phyloP scores from a whole-genome alignment of 2,329 filamentous ascomycete species.

The Phialophora expanda region DNA sequence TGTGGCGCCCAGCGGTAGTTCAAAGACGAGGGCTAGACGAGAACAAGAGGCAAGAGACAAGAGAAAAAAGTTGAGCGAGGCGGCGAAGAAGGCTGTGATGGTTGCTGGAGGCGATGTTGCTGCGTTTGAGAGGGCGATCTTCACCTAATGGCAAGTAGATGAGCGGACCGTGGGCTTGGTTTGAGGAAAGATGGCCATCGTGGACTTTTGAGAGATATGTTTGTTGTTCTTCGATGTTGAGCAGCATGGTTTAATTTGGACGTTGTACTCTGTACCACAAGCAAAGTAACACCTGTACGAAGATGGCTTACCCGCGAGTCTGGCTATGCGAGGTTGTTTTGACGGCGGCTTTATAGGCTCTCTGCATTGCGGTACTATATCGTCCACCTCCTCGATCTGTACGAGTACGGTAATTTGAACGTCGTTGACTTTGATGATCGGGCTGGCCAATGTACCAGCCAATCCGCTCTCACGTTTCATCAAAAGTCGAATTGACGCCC shows the following conservation, averaged over 20 bases:
- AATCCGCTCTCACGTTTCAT: background rate
- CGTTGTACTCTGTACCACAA: background rate
- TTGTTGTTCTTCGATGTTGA: background rate
- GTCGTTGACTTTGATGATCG: background rate
- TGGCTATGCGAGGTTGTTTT: background rate
- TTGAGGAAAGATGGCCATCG: background rate
- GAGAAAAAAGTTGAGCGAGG: slow-evolving; percentile 54
- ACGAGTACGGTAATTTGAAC: background rate
- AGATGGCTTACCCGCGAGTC: background rate
- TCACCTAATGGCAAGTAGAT: slow-evolving; percentile 20
- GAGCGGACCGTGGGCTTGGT: background rate
- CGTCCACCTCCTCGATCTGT: background rate
- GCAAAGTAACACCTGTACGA: slow-evolving; percentile 2
- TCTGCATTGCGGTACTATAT: background rate
- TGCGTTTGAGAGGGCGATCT: slow-evolving; percentile 41
- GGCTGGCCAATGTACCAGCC: background rate
- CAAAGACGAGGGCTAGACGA: slow-evolving; percentile 90
- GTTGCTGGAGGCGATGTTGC: slow-evolving; percentile 55
- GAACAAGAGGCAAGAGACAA: slow-evolving; percentile 87
- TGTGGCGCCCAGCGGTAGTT: slow-evolving; percentile 87
- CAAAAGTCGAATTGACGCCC: background rate
- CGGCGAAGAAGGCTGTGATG: slow-evolving; percentile 47
- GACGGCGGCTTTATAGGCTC: background rate
- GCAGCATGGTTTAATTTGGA: background rate
- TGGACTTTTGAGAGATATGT: background rate